Percentiles rank a stretch among this genome's conserved stretches.
Evolutionary conservation across 2,329 filamentous ascomycete species (phyloP).

Genomic region (Aspergillus phoenicis): DNA sequence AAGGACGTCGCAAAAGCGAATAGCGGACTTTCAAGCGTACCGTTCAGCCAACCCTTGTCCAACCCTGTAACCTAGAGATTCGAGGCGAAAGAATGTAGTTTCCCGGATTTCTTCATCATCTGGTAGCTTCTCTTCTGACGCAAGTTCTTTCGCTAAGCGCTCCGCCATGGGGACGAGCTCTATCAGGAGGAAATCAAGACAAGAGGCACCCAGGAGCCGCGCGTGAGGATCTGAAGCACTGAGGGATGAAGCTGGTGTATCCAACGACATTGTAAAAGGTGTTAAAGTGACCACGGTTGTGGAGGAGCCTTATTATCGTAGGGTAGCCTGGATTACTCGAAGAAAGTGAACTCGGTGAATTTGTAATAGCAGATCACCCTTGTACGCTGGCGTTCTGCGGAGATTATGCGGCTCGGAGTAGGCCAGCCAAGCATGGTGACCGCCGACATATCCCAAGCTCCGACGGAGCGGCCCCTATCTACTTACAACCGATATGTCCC

Average conservation of each 20-base stretch:
- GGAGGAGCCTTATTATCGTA: background rate
- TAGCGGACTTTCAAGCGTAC: conserved; percentile 47
- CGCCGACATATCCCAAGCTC: background rate
- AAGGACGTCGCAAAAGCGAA: background rate
- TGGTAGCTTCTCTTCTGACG: conserved; percentile 30
- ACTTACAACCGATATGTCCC: background rate
- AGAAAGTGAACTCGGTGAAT: background rate
- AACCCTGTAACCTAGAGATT: conserved; percentile 84
- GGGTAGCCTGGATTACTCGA: background rate
- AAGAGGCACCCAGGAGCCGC: conserved; percentile 77
- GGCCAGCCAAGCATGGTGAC: background rate
- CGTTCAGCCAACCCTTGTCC: conserved; percentile 89
- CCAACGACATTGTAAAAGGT: conserved; percentile 66
- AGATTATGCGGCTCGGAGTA: background rate
- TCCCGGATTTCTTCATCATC: conserved; percentile 76
- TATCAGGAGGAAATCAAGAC: conserved; percentile 91
- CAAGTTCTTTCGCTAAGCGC: conserved; percentile 74
- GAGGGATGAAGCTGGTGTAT: conserved; percentile 68
- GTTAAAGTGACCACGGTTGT: background rate
- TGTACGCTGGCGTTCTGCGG: background rate
- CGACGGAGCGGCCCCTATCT: background rate
- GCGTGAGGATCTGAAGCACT: conserved; percentile 73
- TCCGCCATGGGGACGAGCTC: conserved; percentile 95
- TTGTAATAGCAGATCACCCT: background rate
- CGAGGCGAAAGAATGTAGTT: conserved; percentile 80